Evolutionary conservation across 208 protist genomes (phyloP).

Genomic region (Acanthamoeba divionensis): DNA sequence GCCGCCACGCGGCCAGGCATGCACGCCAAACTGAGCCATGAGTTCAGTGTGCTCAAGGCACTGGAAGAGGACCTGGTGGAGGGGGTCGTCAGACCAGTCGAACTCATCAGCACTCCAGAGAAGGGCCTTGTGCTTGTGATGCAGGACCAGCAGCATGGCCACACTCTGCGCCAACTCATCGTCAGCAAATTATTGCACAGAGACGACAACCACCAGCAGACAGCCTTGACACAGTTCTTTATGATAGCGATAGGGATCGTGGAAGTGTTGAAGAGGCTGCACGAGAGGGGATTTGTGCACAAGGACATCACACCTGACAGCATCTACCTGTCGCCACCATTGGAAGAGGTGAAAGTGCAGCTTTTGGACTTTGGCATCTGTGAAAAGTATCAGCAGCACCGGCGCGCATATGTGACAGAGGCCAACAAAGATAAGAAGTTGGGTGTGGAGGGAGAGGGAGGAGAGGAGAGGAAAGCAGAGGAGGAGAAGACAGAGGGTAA

Average conservation of each 20-base stretch:
- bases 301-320: slow-evolving; percentile 53
- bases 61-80: neutral
- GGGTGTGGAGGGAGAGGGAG: too few relatives aligned
- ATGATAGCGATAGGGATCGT: too few relatives aligned
- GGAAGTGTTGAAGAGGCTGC: too few relatives aligned
- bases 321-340: neutral
- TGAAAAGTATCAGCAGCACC: too few relatives aligned
- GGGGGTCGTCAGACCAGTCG: neutral
- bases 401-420: too few relatives aligned
- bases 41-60: slow-evolving; percentile 29
- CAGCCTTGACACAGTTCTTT: too few relatives aligned
- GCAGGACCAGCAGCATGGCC: neutral
- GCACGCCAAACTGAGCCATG: neutral
- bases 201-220: too few relatives aligned
- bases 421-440: too few relatives aligned
- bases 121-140: slow-evolving; percentile 27
- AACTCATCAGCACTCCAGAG: neutral
- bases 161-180: too few relatives aligned
- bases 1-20: neutral
- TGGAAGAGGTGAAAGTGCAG: neutral
- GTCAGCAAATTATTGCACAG: too few relatives aligned
- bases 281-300: slow-evolving; percentile 16
- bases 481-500: neutral
- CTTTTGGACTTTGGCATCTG: slow-evolving; percentile 46
- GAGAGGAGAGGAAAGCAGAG: too few relatives aligned